Percentiles rank a stretch among this genome's conserved stretches.
These are phyloP conservation scores for Russula lepida DNA, from an alignment of 768 basidiomycete genomes.

Conservation along the genomic window DNA sequence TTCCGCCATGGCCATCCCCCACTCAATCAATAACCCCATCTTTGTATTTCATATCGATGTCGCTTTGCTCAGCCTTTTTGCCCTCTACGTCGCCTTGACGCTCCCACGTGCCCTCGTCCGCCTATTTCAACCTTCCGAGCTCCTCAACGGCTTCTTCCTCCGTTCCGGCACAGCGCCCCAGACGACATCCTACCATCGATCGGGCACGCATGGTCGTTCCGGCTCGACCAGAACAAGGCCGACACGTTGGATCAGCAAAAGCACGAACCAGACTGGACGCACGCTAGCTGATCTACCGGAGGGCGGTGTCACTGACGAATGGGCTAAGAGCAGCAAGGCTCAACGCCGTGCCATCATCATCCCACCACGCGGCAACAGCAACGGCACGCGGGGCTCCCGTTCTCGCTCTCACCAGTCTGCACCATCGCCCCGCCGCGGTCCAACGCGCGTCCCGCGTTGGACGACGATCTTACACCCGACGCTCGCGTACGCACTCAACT, in stretches of 20 bases:
- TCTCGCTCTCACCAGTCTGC: background rate
- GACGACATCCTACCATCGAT: background rate
- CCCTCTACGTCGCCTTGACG: slow-evolving; percentile 12
- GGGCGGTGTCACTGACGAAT: background rate
- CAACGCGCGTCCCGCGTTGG: slow-evolving; percentile 34
- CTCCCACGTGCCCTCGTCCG: slow-evolving; percentile 18
- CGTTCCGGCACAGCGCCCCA: background rate
- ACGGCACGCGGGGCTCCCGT: background rate
- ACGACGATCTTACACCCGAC: slow-evolving; percentile 28
- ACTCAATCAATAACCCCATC: background rate
- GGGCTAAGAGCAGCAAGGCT: background rate
- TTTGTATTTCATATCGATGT: slow-evolving; percentile 18
- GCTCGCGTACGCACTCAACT: slow-evolving; percentile 28
- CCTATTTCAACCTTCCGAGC: slow-evolving; percentile 15
- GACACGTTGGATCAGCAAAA: background rate
- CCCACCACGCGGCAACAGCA: background rate
- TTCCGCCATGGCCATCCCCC: slow-evolving; percentile 1
- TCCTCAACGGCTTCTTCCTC: slow-evolving; percentile 16
- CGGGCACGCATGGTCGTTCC: slow-evolving; percentile 8
- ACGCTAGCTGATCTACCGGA: background rate
- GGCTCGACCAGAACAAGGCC: slow-evolving; percentile 1
- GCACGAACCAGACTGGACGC: background rate
- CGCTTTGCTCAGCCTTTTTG: slow-evolving; percentile 11
- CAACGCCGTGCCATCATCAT: background rate
- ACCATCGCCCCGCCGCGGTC: slow-evolving; percentile 12